phyloP scores from a whole-genome alignment of 495 filamentous ascomycete species.

The Trichoderma asperelloides region DNA sequence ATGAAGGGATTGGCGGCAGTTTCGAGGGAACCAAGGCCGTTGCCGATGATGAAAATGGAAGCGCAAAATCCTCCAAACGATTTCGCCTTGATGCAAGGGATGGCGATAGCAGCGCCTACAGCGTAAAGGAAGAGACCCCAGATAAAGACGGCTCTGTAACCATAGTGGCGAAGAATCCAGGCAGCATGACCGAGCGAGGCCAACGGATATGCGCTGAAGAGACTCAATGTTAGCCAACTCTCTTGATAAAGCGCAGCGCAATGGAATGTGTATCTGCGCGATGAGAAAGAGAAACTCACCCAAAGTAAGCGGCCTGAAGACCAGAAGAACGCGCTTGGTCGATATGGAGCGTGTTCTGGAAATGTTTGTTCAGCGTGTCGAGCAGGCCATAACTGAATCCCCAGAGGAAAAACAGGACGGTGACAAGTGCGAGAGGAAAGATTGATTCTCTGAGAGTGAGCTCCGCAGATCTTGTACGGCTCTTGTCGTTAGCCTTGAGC shows the following conservation, averaged over 20 bases:
- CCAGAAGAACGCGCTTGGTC: constrained; percentile 27
- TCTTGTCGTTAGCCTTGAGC: constrained; percentile 34
- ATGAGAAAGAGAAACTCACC: neutral
- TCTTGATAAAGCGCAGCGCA: neutral
- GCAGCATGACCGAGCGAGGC: constrained; percentile 42
- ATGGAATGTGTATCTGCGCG: neutral
- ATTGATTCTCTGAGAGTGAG: constrained; percentile 49
- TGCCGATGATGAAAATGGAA: constrained; percentile 60
- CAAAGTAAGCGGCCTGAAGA: constrained; percentile 31
- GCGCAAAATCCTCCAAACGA: constrained; percentile 65
- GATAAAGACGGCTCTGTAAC: constrained; percentile 55
- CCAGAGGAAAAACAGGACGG: constrained; percentile 79
- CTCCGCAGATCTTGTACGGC: constrained; percentile 46
- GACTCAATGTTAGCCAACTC: neutral
- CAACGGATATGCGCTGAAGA: constrained; percentile 44
- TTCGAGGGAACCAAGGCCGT: constrained; percentile 61
- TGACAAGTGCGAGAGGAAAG: constrained; percentile 52
- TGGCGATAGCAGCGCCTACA: constrained; percentile 46
- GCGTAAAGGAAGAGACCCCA: constrained; percentile 11
- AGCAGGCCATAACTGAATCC: constrained; percentile 81
- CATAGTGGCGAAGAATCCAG: constrained; percentile 56
- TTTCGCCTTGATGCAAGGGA: constrained; percentile 42
- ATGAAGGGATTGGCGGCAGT: constrained; percentile 53
- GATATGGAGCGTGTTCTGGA: constrained; percentile 33
- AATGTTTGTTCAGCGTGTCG: constrained; percentile 26